Base-by-base conservation (phyloP, 176 grass and related monocot species). In the Hsuehochloa calcarea region DNA sequence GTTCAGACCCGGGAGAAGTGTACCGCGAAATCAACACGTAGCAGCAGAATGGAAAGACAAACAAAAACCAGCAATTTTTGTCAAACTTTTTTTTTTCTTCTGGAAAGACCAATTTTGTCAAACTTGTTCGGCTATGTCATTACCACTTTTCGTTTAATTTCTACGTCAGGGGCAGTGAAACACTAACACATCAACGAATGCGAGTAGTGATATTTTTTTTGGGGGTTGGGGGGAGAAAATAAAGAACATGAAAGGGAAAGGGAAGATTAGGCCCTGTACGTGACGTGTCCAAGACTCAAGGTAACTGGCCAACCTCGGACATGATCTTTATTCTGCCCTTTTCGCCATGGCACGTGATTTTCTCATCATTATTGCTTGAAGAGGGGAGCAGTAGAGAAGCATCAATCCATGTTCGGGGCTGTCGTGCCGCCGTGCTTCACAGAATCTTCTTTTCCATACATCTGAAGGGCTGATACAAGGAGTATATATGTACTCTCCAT, bases 211-310 rank as follows among this genome's bases (percentile, higher is more conserved):
- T 75, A 38, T 5, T 12, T 11, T 45, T n/a, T n/a, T n/a, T n/a
- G n/a, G n/a, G n/a, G n/a, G n/a, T n/a, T 13, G 5, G 3, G 38
- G 11, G 58, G 13, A 61, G 16, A 8, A 19, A 16, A 62, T n/a
- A 38, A 31, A 6, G 4, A 26, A 61, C 11, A 1, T 13, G 22
- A 0, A 0, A 31, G 1, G 2, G 13, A 22, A 43, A 12, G 0
- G 9, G 13, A 74, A 49, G 10, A 23, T 38, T n/a, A 29, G 16
- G 41, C 34, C 23, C 6, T 76, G 25, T 55, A 60, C 83, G 38
- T 70, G 54, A 86, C 88, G 83, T 90, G 78, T 3, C 44, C 79
- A 78, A 64, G 72, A 83, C 88, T 78, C 79, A 83, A 72, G 58
- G 58, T 8, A 75, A 74, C n/a, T 82, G 49, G n/a, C 50, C 43